A percentile compares a stretch with the other conserved stretches of the same genome.
phyloP scores from a whole-genome alignment of 306 rosid species.

The Oxytropis ochrocephala region DNA sequence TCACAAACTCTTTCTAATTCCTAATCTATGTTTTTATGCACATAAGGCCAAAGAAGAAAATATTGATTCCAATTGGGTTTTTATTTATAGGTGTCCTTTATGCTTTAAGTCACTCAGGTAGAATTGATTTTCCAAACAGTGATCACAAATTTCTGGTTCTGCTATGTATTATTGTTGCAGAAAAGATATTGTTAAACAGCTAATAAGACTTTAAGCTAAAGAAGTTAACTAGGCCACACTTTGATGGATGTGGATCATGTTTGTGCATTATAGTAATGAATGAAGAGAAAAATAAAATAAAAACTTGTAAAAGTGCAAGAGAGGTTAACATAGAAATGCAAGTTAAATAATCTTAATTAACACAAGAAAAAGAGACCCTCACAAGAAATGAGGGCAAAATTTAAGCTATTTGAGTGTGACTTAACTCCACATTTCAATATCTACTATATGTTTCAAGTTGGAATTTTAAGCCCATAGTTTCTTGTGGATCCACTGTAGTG shows the following conservation, averaged over 20 bases:
- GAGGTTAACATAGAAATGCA: background rate
- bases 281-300: background rate
- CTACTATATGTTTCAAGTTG: slow-evolving; percentile 40
- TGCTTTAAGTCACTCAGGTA: background rate
- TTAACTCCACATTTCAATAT: background rate
- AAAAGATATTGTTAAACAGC: background rate
- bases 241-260: background rate
- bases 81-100: background rate
- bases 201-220: background rate
- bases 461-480: slow-evolving; percentile 25
- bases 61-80: too few relatives aligned
- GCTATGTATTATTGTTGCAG: background rate
- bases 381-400: slow-evolving; percentile 57
- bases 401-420: background rate
- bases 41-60: too few relatives aligned
- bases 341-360: background rate
- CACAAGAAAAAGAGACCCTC: slow-evolving; percentile 34
- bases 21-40: too few relatives aligned
- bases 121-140: too few relatives aligned
- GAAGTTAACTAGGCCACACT: background rate
- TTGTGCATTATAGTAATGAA: background rate
- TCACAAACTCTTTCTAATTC: too few relatives aligned
- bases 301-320: background rate
- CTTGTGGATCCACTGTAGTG: background rate
- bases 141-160: background rate